Base-by-base conservation (phyloP, 345 rosid genomes). In the Lumnitzera racemosa region DNA sequence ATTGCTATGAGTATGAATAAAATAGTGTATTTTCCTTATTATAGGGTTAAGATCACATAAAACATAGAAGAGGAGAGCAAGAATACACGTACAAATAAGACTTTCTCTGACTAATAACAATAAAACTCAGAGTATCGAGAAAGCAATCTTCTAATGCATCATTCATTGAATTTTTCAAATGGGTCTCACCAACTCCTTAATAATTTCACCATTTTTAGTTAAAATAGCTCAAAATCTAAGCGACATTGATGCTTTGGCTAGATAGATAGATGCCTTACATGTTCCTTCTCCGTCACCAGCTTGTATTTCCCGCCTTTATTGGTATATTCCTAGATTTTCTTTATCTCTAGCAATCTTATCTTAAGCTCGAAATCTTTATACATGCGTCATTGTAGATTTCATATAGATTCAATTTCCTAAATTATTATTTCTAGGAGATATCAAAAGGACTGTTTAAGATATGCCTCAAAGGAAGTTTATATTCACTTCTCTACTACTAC, bases 71-170 rank as follows among this genome's bases (percentile, higher is more conserved):
- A 36, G 43, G 5, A 36, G 43, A 36, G 43, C 43, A 7, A 36
- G 43, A 4, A 36, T 36, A 36, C 43, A 5, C 0, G 43, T 36
- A 4, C 11, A 36, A 36, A 36, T 36, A 36, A 9, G 7, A 36
- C 43, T 9, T 36, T 9, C 9, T 4, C 43, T 36, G 11, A 9
- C 43, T 36, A 36, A 36, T 36, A 36, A 36, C 31, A 27, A 27
- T 27, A 27, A 27, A 27, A 36, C 46, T 46, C 47, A 36, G 36
- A 41, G 24, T 15, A 16, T 56, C 24, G n/a, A 41, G 16, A 46
- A 46, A 41, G 59, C 60, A 57, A 57, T 56, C 59, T 56, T 56
- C 47, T 36, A n/a, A 24, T 56, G 47, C 59, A 9, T 56, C 23
- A 56, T 56, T 31, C 31, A 56, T 15, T n/a, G 24, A 14, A 56